phyloP scores from a whole-genome alignment of 208 protist genomes.

The Leishmania guyanensis region DNA sequence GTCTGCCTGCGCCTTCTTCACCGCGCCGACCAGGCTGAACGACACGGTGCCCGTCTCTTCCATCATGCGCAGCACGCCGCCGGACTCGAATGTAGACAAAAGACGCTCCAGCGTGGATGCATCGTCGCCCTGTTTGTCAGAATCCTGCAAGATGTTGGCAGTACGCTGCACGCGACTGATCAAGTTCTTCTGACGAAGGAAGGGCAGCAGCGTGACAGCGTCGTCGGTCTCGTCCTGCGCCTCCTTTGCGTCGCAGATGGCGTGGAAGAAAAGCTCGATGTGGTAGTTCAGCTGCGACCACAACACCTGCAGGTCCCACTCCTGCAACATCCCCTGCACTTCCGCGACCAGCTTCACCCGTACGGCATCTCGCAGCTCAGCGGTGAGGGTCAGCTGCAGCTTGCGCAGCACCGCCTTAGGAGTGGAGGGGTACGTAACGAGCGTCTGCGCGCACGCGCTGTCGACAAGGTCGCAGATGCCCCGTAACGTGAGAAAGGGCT shows the following conservation, averaged over 20 bases:
- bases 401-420: conserved; percentile 11
- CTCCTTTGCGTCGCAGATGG: conserved; percentile 77
- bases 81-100: conserved; percentile 54
- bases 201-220: conserved; percentile 62
- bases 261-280: conserved; percentile 76
- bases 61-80: conserved; percentile 68
- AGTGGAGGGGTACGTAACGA: conserved; percentile 16
- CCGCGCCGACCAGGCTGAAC: conserved; percentile 80
- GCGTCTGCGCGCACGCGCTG: conserved; percentile 9
- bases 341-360: conserved; percentile 45
- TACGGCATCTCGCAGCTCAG: conserved; percentile 33
- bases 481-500: conserved; percentile 23
- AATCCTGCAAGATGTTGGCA: conserved; percentile 42
- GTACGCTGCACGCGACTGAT: conserved; percentile 56
- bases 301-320: conserved; percentile 80
- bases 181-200: conserved; percentile 61
- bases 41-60: conserved; percentile 76
- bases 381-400: conserved; percentile 14
- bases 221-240: conserved; percentile 61
- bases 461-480: conserved; percentile 12
- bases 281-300: conserved; percentile 87
- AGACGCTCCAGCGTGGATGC: conserved; percentile 62
- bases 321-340: conserved; percentile 53
- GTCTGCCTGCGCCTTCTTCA: conserved; percentile 64
- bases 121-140: conserved; percentile 34